Base-by-base conservation (phyloP, 192 early-diverging fungal species). In the Lobosporangium transversale region DNA sequence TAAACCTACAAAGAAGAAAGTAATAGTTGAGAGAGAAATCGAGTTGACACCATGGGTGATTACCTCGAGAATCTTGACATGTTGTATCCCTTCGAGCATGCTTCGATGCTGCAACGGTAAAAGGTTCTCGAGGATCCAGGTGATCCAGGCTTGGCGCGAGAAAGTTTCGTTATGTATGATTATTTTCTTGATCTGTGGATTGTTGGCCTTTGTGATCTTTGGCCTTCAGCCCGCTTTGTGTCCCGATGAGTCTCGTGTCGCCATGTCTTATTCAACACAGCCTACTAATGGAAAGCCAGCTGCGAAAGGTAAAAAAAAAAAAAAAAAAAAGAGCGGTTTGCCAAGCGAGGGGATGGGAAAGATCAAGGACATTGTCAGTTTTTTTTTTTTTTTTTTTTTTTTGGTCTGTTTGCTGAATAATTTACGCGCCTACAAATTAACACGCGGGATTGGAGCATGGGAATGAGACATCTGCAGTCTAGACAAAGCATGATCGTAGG, bases 121-220 rank as follows among this genome's bases (percentile, higher is more conserved):
- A 57, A 62, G 65, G 20, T 81, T 83, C 47, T 50, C 82, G 0
- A 62, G 65, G 37, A 63, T 63, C 43, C 82, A 81, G 42, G 71
- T 75, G 9, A 48, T 66, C 27, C 86, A 87, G 53, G 86, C 86
- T 21, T 87, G 86, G 86, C 60, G 84, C 68, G 86, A 87, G 60
- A 87, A 87, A 58, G 83, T 88, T 20, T 76, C 86, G 6, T 67
- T 86, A 10, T 81, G 76, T 26, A 65, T 81, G 23, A 66, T 86
- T 44, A 80, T 84, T 42, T 11, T 60, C 15, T 52, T 83, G 11
- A 63, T 79, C 43, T 83, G 81, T 31, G 52, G 66, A 15, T 14
- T 58, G 17, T 48, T 83, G 21, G 80, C 78, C 3, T 85, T 81
- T 56, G 26, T 88, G 5, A 86, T 82, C n/a, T 86, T 86, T 69